Base-by-base conservation (phyloP, 352 stramenopile genomes). In the Globisporangium viniferum region DNA sequence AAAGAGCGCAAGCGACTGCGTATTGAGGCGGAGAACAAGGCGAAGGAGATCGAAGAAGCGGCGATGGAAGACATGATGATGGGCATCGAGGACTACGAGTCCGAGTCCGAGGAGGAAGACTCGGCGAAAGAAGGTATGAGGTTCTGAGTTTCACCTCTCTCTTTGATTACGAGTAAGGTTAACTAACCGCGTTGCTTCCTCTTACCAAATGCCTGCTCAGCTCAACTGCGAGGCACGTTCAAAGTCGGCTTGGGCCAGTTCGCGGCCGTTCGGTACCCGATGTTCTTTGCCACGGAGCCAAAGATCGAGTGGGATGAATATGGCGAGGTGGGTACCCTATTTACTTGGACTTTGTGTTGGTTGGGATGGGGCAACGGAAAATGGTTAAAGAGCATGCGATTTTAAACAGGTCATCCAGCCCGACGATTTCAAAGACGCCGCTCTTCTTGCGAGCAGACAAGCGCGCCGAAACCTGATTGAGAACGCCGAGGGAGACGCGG, bases 41-140 rank as follows among this genome's bases (percentile, higher is more conserved):
- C 89, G 7, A 94, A 95, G 67, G 88, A 96, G 61, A 85, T 95
- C 53, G 89, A 95, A 59, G 89, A 95, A 62, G 89, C 89, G 59
- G 89, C 88, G 41, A 95, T 96, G 88, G 88, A 96, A 69, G 89
- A 96, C 68, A 95, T 96, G 86, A 95, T 96, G 88, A 92, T 95
- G 84, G 86, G 84, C 31, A 94, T 96, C 44, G 89, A 92, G 74
- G 89, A 96, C 74, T 96, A 93, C 61, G 89, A 96, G 68, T 93
- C 79, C 2, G 84, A 92, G 51, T 86, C 83, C 9, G 89, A 96
- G 64, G 89, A 95, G 70, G 84, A 93, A 31, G 73, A 80, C 64
- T 71, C 77, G 3, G 73, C 76, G 49, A 87, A 92, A 80, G 81
- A 92, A 78, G 77, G 79, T 91, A 60, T 5, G 33, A 46, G 1